Conservation (phyloP, 768 basidiomycete species). For the Plicaturopsis crispa region DNA sequence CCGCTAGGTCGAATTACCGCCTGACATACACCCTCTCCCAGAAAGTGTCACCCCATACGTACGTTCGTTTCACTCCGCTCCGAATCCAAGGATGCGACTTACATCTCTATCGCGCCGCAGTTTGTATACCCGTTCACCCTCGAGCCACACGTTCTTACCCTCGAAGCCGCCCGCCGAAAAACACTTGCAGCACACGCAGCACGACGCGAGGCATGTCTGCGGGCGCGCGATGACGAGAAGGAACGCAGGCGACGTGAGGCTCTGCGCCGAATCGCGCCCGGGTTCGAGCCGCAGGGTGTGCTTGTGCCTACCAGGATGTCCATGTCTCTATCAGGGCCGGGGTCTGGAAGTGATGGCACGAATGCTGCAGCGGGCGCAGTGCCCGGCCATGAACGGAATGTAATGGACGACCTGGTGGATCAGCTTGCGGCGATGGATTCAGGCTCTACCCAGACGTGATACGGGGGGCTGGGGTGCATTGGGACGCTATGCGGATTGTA, state of each 20-base stretch:
- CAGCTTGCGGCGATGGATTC: conserved; percentile 66
- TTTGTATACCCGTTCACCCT: conserved; percentile 96
- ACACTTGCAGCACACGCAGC: conserved; percentile 59
- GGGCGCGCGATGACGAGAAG: conserved; percentile 70
- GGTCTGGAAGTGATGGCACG: conserved; percentile 10
- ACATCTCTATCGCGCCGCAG: conserved; percentile 29
- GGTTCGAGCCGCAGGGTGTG: conserved; percentile 64
- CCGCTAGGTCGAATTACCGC: conserved; percentile 72
- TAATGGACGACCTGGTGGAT: conserved; percentile 81
- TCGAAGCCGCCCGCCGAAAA: conserved; percentile 65
- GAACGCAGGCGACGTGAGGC: conserved; percentile 47
- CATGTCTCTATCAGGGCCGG: no score
- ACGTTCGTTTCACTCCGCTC: conserved; percentile 14
- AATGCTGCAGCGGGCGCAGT: conserved; percentile 2
- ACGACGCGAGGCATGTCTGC: conserved; percentile 65
- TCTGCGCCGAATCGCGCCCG: conserved; percentile 73
- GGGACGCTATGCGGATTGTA: no score
- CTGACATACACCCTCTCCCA: conserved; percentile 91
- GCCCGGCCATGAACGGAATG: conserved; percentile 30
- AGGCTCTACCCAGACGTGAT: not conserved
- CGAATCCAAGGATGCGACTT: conserved; percentile 7
- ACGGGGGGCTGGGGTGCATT: no score
- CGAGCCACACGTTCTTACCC: conserved; percentile 74
- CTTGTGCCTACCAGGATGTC: conserved; percentile 48
- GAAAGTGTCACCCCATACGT: conserved; percentile 89